Percentiles rank a stretch among this genome's conserved stretches.
phyloP scores from a whole-genome alignment of 1,284 basidiomycete genomes.

The Anthracocystis walkeri region DNA sequence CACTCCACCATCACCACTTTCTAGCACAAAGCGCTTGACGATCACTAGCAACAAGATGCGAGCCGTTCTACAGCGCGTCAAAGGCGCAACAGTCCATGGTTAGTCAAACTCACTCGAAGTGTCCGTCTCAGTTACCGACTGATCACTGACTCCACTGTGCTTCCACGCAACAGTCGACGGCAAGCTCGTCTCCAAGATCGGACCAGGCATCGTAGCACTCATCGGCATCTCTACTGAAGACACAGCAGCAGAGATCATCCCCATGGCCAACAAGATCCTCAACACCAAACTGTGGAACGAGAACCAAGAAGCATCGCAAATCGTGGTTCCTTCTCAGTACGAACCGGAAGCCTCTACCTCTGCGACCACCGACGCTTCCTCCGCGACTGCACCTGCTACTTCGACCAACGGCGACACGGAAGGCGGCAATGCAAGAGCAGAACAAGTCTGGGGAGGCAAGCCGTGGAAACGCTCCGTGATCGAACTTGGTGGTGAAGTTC shows the following conservation, averaged over 20 bases:
- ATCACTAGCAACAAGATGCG: conserved; percentile 37
- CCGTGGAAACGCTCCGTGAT: conserved; percentile 62
- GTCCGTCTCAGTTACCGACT: background rate
- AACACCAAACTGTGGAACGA: conserved; percentile 65
- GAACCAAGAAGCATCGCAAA: conserved; percentile 35
- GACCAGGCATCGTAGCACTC: conserved; percentile 64
- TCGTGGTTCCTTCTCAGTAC: conserved; percentile 47
- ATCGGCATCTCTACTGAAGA: conserved; percentile 64
- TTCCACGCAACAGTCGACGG: conserved; percentile 51
- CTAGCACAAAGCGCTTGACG: background rate
- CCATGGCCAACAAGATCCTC: conserved; percentile 58
- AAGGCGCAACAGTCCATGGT: conserved; percentile 65
- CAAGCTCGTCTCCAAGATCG: conserved; percentile 61
- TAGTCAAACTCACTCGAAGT: conserved; percentile 2
- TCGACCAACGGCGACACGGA: background rate
- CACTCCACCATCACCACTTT: background rate
- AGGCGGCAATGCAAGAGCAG: conserved; percentile 27
- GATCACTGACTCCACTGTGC: background rate
- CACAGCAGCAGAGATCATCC: conserved; percentile 55
- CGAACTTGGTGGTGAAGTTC: conserved; percentile 62
- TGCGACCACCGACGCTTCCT: background rate
- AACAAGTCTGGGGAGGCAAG: conserved; percentile 59
- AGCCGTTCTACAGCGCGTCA: conserved; percentile 67
- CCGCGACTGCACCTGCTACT: background rate
- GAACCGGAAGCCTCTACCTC: conserved; percentile 17